Conservation (phyloP, 1,284 basidiomycete species). For the Ceratobasidium sp. region DNA sequence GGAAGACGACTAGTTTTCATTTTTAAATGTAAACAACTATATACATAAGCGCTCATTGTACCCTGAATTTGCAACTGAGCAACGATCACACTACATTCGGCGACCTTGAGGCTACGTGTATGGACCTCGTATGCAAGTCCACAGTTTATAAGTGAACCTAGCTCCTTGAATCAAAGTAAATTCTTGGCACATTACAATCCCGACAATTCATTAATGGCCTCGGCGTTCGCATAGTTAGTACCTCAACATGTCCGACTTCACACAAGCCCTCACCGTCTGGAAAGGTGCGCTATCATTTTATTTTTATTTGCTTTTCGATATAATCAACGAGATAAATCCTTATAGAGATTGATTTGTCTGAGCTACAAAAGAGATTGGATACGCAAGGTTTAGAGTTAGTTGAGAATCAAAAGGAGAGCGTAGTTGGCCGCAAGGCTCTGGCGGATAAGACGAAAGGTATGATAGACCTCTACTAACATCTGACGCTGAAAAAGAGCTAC, state of each 20-base stretch:
- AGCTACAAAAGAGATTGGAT: slow-evolving; percentile 92
- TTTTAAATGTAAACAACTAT: too few relatives aligned
- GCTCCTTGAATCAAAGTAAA: too few relatives aligned
- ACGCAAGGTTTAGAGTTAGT: slow-evolving; percentile 90
- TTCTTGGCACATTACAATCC: too few relatives aligned
- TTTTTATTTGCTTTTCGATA: not conserved
- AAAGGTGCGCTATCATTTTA: slow-evolving; percentile 13
- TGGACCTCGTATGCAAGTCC: not conserved
- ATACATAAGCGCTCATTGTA: slow-evolving; percentile 2
- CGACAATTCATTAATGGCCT: too few relatives aligned
- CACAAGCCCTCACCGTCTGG: slow-evolving; percentile 33
- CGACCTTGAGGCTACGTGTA: not conserved
- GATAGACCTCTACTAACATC: slow-evolving; percentile 22
- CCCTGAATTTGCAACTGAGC: slow-evolving; percentile 18
- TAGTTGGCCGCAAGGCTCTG: slow-evolving; percentile 89
- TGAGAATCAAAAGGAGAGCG: slow-evolving; percentile 96
- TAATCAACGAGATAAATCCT: not conserved
- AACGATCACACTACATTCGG: not conserved
- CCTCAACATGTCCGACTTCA: slow-evolving; percentile 26
- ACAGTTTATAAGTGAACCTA: not conserved
- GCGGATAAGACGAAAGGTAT: slow-evolving; percentile 92
- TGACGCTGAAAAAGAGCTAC: not conserved
- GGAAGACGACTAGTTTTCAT: too few relatives aligned
- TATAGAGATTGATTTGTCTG: slow-evolving; percentile 83
- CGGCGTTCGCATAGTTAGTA: too few relatives aligned